Percentiles rank a stretch among this genome's conserved stretches.
Evolutionary conservation across 768 basidiomycete species (phyloP).

Genomic region (Leccinum rimulosum): DNA sequence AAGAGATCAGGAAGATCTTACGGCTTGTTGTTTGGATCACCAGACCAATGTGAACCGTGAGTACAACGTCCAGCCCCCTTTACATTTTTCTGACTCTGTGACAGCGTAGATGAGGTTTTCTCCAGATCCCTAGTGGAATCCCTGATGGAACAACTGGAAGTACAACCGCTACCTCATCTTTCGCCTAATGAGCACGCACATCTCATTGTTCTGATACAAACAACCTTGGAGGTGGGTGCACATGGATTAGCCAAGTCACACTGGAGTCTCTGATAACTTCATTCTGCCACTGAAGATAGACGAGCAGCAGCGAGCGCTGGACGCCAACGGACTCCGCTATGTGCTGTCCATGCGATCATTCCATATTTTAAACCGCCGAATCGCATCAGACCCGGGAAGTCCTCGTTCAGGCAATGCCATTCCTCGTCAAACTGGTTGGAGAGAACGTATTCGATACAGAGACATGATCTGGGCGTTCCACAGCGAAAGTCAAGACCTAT

Average conservation of each 20-base stretch:
- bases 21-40: conserved; percentile 51
- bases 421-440: conserved; percentile 50
- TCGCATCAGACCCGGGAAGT: conserved; percentile 46
- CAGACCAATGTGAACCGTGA: conserved; percentile 46
- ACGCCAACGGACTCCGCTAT: conserved; percentile 90
- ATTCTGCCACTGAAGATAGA: conserved; percentile 59
- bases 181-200: conserved; percentile 81
- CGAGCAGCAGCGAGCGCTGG: conserved; percentile 85
- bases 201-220: conserved; percentile 80
- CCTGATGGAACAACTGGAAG: conserved; percentile 65
- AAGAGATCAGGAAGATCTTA: conserved; percentile 38
- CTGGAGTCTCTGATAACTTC: background rate
- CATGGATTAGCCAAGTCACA: background rate
- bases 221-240: conserved; percentile 73
- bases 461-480: conserved; percentile 98
- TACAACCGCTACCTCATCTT: conserved; percentile 63
- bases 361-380: conserved; percentile 74
- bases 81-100: conserved; percentile 3
- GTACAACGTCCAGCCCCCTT: conserved; percentile 11
- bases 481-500: conserved; percentile 87
- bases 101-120: conserved; percentile 53
- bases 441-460: conserved; percentile 83
- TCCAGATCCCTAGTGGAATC: conserved; percentile 56
- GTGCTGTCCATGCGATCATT: conserved; percentile 91
- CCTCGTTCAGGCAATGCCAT: conserved; percentile 42